These are phyloP conservation scores for Debaryomyces nepalensis DNA, from an alignment of 1,139 yeast genomes.

Conservation along the genomic window DNA sequence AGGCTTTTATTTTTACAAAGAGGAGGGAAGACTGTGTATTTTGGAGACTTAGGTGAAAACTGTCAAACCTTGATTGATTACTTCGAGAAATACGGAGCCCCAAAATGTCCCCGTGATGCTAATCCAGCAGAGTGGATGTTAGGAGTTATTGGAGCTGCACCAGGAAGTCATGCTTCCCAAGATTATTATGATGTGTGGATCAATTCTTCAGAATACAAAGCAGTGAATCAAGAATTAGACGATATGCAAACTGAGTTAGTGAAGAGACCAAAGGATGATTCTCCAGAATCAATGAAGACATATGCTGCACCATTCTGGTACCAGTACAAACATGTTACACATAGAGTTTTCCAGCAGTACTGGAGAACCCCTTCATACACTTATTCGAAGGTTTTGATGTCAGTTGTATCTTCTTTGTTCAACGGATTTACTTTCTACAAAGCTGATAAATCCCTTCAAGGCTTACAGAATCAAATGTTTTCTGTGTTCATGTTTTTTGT, in stretches of 20 bases:
- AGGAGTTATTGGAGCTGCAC: conserved; percentile 54
- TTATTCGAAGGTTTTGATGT: conserved; percentile 44
- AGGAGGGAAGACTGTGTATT: conserved; percentile 81
- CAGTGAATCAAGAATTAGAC: conserved; percentile 29
- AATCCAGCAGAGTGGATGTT: conserved; percentile 64
- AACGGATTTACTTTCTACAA: conserved; percentile 52
- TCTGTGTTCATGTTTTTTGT: conserved; percentile 57
- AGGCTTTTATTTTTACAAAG: conserved; percentile 42
- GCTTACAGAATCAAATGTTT: conserved; percentile 54
- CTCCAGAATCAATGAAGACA: conserved; percentile 26
- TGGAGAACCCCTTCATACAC: conserved; percentile 51
- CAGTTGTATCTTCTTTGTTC: conserved; percentile 45
- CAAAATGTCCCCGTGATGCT: conserved; percentile 48
- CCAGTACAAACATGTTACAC: conserved; percentile 31
- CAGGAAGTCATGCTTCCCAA: conserved; percentile 41
- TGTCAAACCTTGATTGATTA: conserved; percentile 57
- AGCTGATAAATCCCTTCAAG: conserved; percentile 38
- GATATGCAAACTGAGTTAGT: conserved; percentile 34
- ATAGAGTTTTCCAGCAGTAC: conserved; percentile 38
- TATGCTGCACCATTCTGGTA: conserved; percentile 34
- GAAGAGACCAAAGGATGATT: conserved; percentile 29
- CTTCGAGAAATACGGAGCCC: conserved; percentile 60
- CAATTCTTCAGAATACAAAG: conserved; percentile 32
- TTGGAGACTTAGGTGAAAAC: conserved; percentile 75
- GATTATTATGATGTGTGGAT: conserved; percentile 41